phyloP scores from a whole-genome alignment of 768 basidiomycete species.

The Cubamyces sp. region DNA sequence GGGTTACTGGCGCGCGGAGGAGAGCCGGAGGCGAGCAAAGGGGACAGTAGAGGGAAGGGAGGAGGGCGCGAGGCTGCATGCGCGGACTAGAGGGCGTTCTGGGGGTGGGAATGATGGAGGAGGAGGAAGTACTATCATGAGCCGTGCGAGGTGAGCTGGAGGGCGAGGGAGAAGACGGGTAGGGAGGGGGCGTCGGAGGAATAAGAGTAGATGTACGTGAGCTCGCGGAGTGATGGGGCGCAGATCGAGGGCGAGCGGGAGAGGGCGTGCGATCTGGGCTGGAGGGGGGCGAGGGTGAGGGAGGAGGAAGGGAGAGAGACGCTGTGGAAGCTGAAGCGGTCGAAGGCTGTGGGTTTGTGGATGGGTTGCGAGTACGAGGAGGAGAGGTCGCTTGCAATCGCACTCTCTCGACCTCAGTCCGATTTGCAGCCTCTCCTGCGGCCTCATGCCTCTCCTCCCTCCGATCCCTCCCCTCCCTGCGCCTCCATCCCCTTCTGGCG shows the following conservation, averaged over 20 bases:
- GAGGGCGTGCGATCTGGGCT: constrained; percentile 8
- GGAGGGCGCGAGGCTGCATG: constrained; percentile 33
- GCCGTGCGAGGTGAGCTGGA: neutral
- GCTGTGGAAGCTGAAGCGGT: neutral
- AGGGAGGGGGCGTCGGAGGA: neutral
- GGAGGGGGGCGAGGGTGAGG: too few species aligned
- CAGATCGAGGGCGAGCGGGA: constrained; percentile 2
- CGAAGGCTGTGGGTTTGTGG: neutral
- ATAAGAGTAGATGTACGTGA: constrained; percentile 2
- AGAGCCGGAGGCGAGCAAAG: constrained; percentile 47
- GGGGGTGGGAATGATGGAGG: neutral
- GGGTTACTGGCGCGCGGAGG: constrained; percentile 53
- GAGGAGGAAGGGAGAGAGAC: constrained; percentile 4
- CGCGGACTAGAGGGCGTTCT: neutral
- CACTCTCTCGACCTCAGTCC: constrained; percentile 3
- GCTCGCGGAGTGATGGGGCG: neutral
- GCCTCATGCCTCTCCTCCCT: constrained; percentile 24
- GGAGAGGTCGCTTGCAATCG: neutral
- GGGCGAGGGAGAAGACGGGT: constrained; percentile 3
- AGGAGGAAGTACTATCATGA: neutral
- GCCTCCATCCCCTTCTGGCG: neutral
- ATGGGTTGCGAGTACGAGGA: neutral
- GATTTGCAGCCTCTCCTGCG: constrained; percentile 15
- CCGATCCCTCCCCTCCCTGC: constrained; percentile 18
- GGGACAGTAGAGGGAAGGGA: constrained; percentile 55